Evolutionary conservation across 208 protist species (phyloP), one percentile per base, ranked within the genome.

Genomic region (Naegleria gruberi): DNA sequence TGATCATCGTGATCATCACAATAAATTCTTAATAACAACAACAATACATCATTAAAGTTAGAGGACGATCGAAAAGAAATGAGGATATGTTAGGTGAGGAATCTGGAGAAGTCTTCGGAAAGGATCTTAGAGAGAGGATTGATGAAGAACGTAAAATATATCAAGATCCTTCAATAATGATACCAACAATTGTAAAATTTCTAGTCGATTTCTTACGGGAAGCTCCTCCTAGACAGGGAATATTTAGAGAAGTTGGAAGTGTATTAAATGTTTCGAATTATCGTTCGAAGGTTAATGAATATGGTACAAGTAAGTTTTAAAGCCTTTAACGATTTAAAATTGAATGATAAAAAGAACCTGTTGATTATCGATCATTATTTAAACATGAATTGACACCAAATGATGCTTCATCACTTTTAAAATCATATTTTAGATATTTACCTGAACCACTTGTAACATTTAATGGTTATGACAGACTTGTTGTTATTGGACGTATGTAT

Each of bases 181-280:
- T 77, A 37, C 65, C 65, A 7, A 37, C 65, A 26, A 37, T 77
- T 7, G 65, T 77, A 0, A 37, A 37, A 37, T 77, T 37, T 8
- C 34, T 77, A n/a, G 30, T 77, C 0, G 65, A 77, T 77, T 77
- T 77, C 30, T 37, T 77, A 37, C 17, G 65, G 8, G 34, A 77
- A 37, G 65, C 30, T 77, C 17, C 10, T 8, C 81, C 81, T 45
- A 45, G 81, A 45, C 34, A 30, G n/a, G 81, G 81, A 6, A 43
- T 84, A 44, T 84, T 84, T 19, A 84, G 81, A 43, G 81, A 84
- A 84, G 81, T 84, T 10, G 81, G 81, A 44, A 84, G 42, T 30
- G 42, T 44, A 30, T 4, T 43, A 5, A 84, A 12, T 26, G 17
- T 30, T 37, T 37, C 17, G 6, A 77, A 77, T 8, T 77, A 77